Conservation (phyloP, 1,284 basidiomycete genomes). For the Afroboletus lepidellus region DNA sequence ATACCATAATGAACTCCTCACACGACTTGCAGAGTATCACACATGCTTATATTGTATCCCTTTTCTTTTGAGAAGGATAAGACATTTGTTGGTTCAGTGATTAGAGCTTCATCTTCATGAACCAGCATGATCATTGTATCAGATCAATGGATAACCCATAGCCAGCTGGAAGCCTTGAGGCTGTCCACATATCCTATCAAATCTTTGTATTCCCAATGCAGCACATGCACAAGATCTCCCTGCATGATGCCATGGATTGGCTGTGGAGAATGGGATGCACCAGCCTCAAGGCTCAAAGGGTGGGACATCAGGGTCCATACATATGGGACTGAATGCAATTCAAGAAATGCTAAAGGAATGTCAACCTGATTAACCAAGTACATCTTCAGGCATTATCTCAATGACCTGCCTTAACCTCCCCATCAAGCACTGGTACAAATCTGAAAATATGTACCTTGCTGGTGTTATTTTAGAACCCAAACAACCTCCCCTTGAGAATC, state of each 20-base stretch:
- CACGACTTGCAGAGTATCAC: neutral
- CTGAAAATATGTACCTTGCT: neutral
- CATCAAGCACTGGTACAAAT: neutral
- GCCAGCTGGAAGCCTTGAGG: neutral
- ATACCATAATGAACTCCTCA: neutral
- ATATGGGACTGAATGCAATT: neutral
- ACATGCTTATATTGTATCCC: neutral
- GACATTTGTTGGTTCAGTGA: neutral
- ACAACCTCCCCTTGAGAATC: neutral
- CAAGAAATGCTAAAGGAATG: neutral
- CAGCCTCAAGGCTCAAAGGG: neutral
- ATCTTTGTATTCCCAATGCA: neutral
- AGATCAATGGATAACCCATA: neutral
- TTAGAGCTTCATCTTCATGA: neutral
- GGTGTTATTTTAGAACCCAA: neutral
- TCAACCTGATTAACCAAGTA: neutral
- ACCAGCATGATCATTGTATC: neutral
- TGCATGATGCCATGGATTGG: neutral
- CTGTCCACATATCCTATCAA: neutral
- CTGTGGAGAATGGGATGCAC: neutral
- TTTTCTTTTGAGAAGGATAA: neutral
- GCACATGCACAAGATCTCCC: neutral
- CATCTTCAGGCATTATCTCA: neutral
- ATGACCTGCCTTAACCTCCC: neutral
- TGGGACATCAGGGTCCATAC: neutral